Base-by-base conservation (phyloP, 106 monocot genomes). In the Gastrodia elata region DNA sequence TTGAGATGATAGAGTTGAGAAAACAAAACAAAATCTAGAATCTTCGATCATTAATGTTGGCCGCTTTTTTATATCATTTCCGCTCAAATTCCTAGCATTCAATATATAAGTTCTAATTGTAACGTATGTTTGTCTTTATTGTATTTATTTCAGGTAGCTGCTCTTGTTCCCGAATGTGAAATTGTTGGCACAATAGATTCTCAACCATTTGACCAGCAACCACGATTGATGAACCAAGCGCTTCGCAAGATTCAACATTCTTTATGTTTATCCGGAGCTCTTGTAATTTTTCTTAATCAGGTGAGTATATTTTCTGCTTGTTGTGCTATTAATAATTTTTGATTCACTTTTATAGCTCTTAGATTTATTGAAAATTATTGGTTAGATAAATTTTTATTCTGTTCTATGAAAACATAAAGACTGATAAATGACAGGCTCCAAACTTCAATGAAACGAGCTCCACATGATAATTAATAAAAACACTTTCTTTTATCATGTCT, bases 201-300 rank as follows among this genome's bases (percentile, higher is more conserved):
- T 22, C 64, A 78, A 61, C 80, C 78, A 65, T 43, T 78, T 24
- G 79, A 89, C 13, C 42, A 76, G 61, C 89, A 85, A 70, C 80
- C 89, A 71, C 41, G 73, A 25, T 67, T 95, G 64, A 87, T 95
- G 85, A 91, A 75, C 30, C 91, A 79, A 64, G 91, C 87, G 41
- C 89, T 95, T 85, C 79, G 89, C 43, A 95, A 91, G 83, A 89
- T 95, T 75, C 89, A 91, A 43, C 27, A 56, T 59, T 89, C 94
- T 16, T 48, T 85, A 52, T 73, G 76, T 68, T 79, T 80, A 25
- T 91, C 94, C 5, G 80, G 87, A 76, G 82, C 87, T 38, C 83
- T 95, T 58, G 27, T 95, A 39, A 79, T 91, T 80, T 87, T 95
- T 82, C 71, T 91, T 78, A 95, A 91, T 84, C 94, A 95, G 91